Base-by-base conservation (phyloP, 163 green algal genomes). In the Scenedesmus sp. region DNA sequence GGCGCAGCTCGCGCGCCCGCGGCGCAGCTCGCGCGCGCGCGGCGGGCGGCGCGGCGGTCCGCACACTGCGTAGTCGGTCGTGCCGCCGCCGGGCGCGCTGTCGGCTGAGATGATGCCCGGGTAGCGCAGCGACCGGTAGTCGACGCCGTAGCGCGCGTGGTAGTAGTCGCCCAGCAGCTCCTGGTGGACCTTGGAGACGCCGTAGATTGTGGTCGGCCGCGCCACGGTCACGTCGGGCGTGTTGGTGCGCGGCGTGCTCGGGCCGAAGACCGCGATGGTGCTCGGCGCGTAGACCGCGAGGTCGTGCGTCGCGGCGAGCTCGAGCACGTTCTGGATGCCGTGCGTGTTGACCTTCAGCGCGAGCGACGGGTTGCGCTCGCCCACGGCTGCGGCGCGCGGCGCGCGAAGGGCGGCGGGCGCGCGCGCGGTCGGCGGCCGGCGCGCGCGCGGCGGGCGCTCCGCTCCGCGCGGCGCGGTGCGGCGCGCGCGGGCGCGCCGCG, bases 161-260 rank as follows among this genome's bases (percentile, higher is more conserved):
- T 93, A 93, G 79, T 95, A 93, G 22, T 82, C 53, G 18, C 90
- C 90, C 69, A 95, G 78, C 64, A 92, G 75, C 84, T 95, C 90
- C 10, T 47, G 39, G 39, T 47, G n/a, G 22, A 67, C 84, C 80
- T 93, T 93, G 56, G 90, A 92, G 54, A 95, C 87, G 70, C 90
- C 90, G 75, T 95, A 93, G 84, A 95, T 92, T 24, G 90, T 95
- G 26, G 70, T 78, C 3, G 90, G 90, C 58, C 87, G 56, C 70
- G 85, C 90, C 31, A 91, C 62, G 18, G 86, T 92, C 63, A 85
- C 74, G 70, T 95, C 87, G 3, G 88, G 88, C 4, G 87, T 92
- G 29, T 72, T 74, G 56, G 87, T 50, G 54, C 83, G 83, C 2
- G 89, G 89, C 14, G 84, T 91, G 54, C 57, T 88, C 24, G 63